Percentiles rank a stretch among this genome's conserved stretches.
Conservation (phyloP, 2,329 filamentous ascomycete genomes). For the Bretziella fagacearum region DNA sequence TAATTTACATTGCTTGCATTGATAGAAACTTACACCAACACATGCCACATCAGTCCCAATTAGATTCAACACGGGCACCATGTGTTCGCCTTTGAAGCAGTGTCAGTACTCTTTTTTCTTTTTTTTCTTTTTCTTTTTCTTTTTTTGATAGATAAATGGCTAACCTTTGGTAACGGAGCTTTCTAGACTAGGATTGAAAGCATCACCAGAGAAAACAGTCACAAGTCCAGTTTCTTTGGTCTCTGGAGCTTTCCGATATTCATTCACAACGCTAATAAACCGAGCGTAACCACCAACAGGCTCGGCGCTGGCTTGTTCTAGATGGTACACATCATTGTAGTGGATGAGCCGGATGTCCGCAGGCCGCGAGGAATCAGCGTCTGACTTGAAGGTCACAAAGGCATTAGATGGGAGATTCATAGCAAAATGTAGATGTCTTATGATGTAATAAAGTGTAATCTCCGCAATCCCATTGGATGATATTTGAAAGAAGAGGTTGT, state of each 20-base stretch:
- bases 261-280: constrained; percentile 61
- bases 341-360: constrained; percentile 71
- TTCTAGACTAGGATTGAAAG: constrained; percentile 80
- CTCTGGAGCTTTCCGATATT: constrained; percentile 48
- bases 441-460: too few relatives aligned
- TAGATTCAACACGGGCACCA: constrained; percentile 70
- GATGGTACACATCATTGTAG: constrained; percentile 89
- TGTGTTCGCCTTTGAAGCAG: constrained; percentile 48
- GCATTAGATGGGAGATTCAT: constrained; percentile 8
- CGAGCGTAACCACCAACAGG: constrained; percentile 67
- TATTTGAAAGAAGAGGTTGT: too few relatives aligned
- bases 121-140: neutral
- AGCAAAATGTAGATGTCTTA: too few relatives aligned
- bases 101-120: neutral
- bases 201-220: constrained; percentile 81
- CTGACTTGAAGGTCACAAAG: constrained; percentile 10
- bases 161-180: constrained; percentile 73
- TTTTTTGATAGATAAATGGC: constrained; percentile 10
- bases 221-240: constrained; percentile 46
- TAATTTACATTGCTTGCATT: neutral
- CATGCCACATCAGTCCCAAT: constrained; percentile 67
- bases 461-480: too few relatives aligned
- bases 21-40: constrained; percentile 47
- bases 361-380: constrained; percentile 16
- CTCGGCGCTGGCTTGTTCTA: constrained; percentile 58